Evolutionary conservation across 768 basidiomycete species (phyloP).

Genomic region (Rubroboletus satanas): DNA sequence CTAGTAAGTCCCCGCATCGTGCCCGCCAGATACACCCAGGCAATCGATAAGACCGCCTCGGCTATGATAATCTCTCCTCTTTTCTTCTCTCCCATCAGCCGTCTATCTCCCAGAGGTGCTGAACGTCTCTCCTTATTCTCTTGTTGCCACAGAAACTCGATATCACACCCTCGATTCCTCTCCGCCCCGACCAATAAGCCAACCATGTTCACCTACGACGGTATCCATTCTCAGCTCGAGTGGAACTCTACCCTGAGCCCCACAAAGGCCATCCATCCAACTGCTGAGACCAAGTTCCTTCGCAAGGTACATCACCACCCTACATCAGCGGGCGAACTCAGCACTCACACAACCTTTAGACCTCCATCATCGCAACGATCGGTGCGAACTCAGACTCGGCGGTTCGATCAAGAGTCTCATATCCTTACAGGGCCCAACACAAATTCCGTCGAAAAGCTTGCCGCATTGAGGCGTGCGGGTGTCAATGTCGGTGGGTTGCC

Average conservation of each 20-base stretch:
- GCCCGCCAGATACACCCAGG: not conserved
- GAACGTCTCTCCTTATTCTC: slow-evolving; percentile 6
- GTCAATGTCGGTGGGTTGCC: slow-evolving; percentile 88
- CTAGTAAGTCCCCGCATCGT: slow-evolving; percentile 19
- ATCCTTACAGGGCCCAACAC: slow-evolving; percentile 77
- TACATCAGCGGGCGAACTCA: not conserved
- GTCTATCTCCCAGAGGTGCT: slow-evolving; percentile 12
- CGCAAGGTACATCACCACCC: slow-evolving; percentile 68
- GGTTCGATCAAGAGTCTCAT: slow-evolving; percentile 3
- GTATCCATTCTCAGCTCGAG: slow-evolving; percentile 79
- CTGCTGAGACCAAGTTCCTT: slow-evolving; percentile 76
- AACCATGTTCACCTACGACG: slow-evolving; percentile 53
- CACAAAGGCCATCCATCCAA: slow-evolving; percentile 63
- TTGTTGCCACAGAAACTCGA: slow-evolving; percentile 6
- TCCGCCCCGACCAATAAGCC: slow-evolving; percentile 7
- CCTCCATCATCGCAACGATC: slow-evolving; percentile 97
- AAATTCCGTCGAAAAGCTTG: slow-evolving; percentile 86
- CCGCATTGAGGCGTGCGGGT: slow-evolving; percentile 81
- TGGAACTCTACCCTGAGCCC: slow-evolving; percentile 87
- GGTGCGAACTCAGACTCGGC: slow-evolving; percentile 46
- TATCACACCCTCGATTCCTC: slow-evolving; percentile 7
- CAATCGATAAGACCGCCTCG: slow-evolving; percentile 17
- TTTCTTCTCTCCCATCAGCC: slow-evolving; percentile 17
- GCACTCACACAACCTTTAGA: slow-evolving; percentile 47
- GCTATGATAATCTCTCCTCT: slow-evolving; percentile 7